Conservation (phyloP, 495 filamentous ascomycete genomes). For the Penicillium diatomitis region DNA sequence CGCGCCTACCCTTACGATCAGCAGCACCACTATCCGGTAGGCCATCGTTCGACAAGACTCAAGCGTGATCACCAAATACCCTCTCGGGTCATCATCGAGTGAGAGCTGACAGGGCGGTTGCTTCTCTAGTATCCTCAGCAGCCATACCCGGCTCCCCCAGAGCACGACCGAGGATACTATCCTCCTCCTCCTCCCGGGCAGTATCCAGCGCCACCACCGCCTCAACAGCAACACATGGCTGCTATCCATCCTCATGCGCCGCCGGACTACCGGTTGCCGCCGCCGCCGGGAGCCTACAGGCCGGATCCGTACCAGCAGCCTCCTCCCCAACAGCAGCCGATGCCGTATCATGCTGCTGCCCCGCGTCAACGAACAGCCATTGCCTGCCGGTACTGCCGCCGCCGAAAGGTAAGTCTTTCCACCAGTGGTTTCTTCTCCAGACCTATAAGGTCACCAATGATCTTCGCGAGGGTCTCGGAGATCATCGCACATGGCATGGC, state of each 20-base stretch:
- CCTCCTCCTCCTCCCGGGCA: constrained; percentile 25
- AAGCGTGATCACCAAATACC: neutral
- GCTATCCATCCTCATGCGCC: constrained; percentile 29
- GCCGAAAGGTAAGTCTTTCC: constrained; percentile 58
- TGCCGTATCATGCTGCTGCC: constrained; percentile 57
- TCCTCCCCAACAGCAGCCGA: constrained; percentile 28
- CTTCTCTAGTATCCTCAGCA: constrained; percentile 25
- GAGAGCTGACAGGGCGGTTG: too few relatives aligned
- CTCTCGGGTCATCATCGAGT: neutral
- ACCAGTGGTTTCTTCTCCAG: too few relatives aligned
- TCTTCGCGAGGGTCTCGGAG: neutral
- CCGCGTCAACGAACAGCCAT: constrained; percentile 75
- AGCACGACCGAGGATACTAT: constrained; percentile 33
- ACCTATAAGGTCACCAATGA: too few relatives aligned
- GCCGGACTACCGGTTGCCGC: constrained; percentile 34
- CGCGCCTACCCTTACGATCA: constrained; percentile 22
- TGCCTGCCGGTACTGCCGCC: constrained; percentile 74
- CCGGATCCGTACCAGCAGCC: constrained; percentile 37
- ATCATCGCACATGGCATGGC: neutral
- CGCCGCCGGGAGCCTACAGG: constrained; percentile 33
- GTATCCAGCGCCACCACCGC: constrained; percentile 24
- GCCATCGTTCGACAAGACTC: constrained; percentile 2
- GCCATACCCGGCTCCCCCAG: constrained; percentile 19
- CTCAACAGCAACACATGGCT: constrained; percentile 21
- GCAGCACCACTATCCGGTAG: constrained; percentile 36